Conservation (phyloP, 23 red algal species). For the Gracilaria vermiculophylla region DNA sequence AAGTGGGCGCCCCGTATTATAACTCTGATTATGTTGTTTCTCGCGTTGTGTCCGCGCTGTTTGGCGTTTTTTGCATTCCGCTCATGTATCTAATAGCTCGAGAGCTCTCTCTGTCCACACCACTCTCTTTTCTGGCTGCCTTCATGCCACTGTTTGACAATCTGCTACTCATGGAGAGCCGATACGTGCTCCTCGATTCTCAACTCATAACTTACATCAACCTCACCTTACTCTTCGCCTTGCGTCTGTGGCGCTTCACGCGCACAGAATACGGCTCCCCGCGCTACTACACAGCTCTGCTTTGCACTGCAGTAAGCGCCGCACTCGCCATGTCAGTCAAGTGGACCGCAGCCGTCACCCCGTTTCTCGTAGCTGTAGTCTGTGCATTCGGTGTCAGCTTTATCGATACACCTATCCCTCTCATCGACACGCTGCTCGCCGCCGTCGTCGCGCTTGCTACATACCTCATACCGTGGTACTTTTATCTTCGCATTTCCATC, state of each 20-base stretch:
- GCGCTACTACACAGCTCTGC: conserved; percentile 1
- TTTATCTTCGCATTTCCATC: conserved; percentile 65
- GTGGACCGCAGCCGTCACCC: conserved; percentile 87
- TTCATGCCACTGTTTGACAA: conserved; percentile 62
- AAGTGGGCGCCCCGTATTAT: conserved; percentile 15
- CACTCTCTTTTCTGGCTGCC: conserved; percentile 33
- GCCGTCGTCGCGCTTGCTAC: conserved; percentile 4
- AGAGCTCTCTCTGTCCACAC: conserved; percentile 15
- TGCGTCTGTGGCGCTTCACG: conserved; percentile 59
- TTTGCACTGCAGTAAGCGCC: conserved; percentile 37
- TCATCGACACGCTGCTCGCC: conserved; percentile 22
- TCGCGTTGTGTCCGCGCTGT: conserved; percentile 65
- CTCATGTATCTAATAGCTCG: conserved; percentile 61
- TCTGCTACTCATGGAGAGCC: conserved; percentile 82
- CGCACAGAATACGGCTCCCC: background rate
- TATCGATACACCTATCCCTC: conserved; percentile 2
- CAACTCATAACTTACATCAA: conserved; percentile 76
- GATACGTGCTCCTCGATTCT: conserved; percentile 88
- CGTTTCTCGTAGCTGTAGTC: conserved; percentile 56
- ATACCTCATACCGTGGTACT: conserved; percentile 23
- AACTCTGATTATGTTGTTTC: conserved; percentile 37
- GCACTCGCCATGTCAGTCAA: conserved; percentile 74
- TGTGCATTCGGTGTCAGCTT: conserved; percentile 46
- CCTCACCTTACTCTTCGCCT: conserved; percentile 37
- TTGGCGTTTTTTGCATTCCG: conserved; percentile 66